Evolutionary conservation across 768 basidiomycete species (phyloP), one percentile per base, ranked within the genome.

Genomic region (Mycena maculata): DNA sequence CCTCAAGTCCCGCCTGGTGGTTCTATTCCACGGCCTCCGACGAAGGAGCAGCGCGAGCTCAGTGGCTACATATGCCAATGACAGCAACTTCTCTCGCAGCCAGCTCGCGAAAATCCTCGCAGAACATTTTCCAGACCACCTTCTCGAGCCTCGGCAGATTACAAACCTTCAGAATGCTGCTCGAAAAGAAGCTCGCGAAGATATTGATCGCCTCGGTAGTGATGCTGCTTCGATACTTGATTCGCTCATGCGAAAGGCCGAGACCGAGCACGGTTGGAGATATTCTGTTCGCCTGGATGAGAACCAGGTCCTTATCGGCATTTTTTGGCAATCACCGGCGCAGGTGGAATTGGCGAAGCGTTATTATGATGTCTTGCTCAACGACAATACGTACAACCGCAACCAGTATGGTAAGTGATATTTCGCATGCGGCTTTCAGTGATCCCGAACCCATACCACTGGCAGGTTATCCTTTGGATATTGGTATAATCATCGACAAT

Each of bases 1-100:
- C 69, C 53, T 0, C 63, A 72, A 25, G 30, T 78, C 22, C 72
- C 74, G 3, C 10, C 36, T 6, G 71, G 73, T 33, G 73, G 65
- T 1, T 4, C 28, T 25, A 57, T 70, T 11, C 45, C 31, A 18
- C 67, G 49, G 0, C 67, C 45, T 12, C 69, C 74, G 10, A 76
- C 72, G 10, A 4, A 33, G 11, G 65, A 63, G n/a, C 71, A 78
- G 36, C 60, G 45, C 36, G 44, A 66, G 4, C 11, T 66, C 16
- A 61, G 73, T 13, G 4, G 33, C 18, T 7, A 72, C 13, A 49
- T 42, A 63, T 38, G 65, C 60, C 31, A 66, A 48, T 4, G 41
- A 15, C 66, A 4, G 64, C 10, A 66, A 60, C 18, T 74, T 73
- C 45, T 60, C 47, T 15, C 65, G 67, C 2, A 55, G 60, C 15